Evolutionary conservation across 495 filamentous ascomycete species (phyloP).

Genomic region (Clavariopsis aquatica): DNA sequence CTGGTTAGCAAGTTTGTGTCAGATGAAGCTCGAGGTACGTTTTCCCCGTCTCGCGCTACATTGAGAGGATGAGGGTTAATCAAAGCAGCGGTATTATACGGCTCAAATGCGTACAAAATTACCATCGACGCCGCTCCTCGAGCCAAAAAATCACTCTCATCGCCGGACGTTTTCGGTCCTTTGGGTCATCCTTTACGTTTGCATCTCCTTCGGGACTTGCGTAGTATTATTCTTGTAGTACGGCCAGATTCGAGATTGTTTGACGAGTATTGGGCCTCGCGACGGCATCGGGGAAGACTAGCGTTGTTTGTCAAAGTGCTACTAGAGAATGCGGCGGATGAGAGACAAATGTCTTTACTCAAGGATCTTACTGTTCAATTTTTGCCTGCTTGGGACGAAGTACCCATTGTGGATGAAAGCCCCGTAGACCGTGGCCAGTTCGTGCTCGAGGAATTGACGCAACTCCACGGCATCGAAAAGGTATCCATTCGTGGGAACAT

Average conservation of each 20-base stretch:
- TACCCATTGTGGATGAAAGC: no score
- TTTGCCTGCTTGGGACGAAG: no score
- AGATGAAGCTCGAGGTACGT: conserved; percentile 16
- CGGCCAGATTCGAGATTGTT: no score
- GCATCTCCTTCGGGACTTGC: conserved; percentile 19
- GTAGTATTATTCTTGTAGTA: conserved; percentile 4
- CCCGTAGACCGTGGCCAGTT: background rate
- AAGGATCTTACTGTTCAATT: background rate
- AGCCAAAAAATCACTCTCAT: conserved; percentile 3
- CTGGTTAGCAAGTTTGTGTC: conserved; percentile 17
- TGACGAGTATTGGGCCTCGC: background rate
- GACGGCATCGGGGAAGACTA: conserved; percentile 18
- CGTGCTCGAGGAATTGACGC: conserved; percentile 4
- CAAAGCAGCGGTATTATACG: conserved; percentile 25
- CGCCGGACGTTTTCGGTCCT: conserved; percentile 16
- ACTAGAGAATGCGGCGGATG: conserved; percentile 20
- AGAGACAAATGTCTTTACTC: conserved; percentile 8
- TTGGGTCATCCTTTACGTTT: conserved; percentile 4
- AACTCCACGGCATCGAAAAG: conserved; percentile 10
- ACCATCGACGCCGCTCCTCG: conserved; percentile 8
- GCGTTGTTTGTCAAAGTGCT: conserved; percentile 16
- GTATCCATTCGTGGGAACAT: conserved; percentile 5
- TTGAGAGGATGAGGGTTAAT: no score
- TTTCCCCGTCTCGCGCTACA: background rate
- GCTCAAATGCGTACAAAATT: conserved; percentile 17